phyloP scores from a whole-genome alignment of 495 filamentous ascomycete genomes.

The Annulohypoxylon maeteangense region DNA sequence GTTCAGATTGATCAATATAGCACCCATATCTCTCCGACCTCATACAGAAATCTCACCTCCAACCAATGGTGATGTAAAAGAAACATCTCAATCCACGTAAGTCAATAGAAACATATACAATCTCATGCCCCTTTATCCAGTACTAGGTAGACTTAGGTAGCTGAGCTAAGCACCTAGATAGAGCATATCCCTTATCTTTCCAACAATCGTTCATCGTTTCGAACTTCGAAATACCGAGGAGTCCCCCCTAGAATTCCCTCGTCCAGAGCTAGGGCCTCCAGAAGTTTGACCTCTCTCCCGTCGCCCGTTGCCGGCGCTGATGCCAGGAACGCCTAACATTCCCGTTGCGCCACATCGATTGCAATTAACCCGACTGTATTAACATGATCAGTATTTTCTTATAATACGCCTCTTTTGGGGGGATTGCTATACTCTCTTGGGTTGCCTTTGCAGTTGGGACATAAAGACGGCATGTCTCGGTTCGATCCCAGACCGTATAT shows the following conservation, averaged over 20 bases:
- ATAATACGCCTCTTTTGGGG: not conserved
- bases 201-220: conserved; percentile 4
- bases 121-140: not conserved
- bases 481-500: conserved; percentile 36
- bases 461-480: conserved; percentile 38
- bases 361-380: conserved; percentile 30
- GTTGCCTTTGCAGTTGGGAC: conserved; percentile 40
- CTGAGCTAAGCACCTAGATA: not conserved
- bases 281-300: conserved; percentile 21
- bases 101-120: not conserved
- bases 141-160: too few species aligned
- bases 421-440: conserved; percentile 32
- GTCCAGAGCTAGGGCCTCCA: conserved; percentile 35
- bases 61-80: too few species aligned
- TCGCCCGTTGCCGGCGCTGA: conserved; percentile 12
- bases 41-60: too few species aligned
- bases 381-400: not conserved
- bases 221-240: conserved; percentile 25
- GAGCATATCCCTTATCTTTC: not conserved
- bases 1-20: too few species aligned
- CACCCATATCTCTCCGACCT: too few species aligned
- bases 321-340: conserved; percentile 35
- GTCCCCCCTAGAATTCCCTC: conserved; percentile 27
- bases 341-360: conserved; percentile 34
- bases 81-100: not conserved